Evolutionary conservation across 805 yeast species (phyloP).

Genomic region (Wickerhamomyces xylosicus): DNA sequence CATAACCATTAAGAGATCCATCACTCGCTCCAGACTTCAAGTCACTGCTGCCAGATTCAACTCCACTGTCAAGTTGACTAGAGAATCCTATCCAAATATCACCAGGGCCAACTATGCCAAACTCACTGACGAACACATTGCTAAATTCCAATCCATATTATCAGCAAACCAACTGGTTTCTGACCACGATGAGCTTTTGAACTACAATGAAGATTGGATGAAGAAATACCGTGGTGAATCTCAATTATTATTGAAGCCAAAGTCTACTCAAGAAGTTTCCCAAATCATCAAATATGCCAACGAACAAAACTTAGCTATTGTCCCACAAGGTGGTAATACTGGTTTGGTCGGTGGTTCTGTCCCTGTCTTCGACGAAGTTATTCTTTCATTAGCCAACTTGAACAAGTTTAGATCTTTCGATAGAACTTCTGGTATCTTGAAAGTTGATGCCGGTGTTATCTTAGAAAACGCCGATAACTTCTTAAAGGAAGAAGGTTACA

Average conservation of each 20-base stretch:
- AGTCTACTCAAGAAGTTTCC: slow-evolving; percentile 67
- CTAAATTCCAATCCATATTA: slow-evolving; percentile 49
- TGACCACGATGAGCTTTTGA: slow-evolving; percentile 52
- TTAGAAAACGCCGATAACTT: slow-evolving; percentile 76
- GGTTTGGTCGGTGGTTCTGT: slow-evolving; percentile 93
- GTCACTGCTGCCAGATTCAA: slow-evolving; percentile 5
- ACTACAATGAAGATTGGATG: slow-evolving; percentile 90
- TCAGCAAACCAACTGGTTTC: slow-evolving; percentile 37
- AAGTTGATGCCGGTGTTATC: slow-evolving; percentile 85
- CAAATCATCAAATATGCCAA: slow-evolving; percentile 73
- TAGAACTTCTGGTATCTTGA: slow-evolving; percentile 70
- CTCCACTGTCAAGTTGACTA: slow-evolving; percentile 39
- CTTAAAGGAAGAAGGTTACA: slow-evolving; percentile 72
- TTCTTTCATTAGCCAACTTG: slow-evolving; percentile 57
- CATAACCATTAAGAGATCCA: slow-evolving; percentile 2
- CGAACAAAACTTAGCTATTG: slow-evolving; percentile 67
- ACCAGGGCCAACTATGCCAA: slow-evolving; percentile 40
- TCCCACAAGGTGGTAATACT: slow-evolving; percentile 96
- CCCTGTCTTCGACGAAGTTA: slow-evolving; percentile 86
- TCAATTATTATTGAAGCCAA: slow-evolving; percentile 71
- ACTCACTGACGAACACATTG: slow-evolving; percentile 47
- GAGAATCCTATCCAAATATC: slow-evolving; percentile 57
- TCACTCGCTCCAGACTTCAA: slow-evolving; percentile 1
- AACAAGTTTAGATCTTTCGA: slow-evolving; percentile 81
- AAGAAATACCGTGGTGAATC: slow-evolving; percentile 87